Percentiles rank a stretch among this genome's conserved stretches.
Conservation (phyloP, 2,329 filamentous ascomycete species). For the Scytalidium lignicola region DNA sequence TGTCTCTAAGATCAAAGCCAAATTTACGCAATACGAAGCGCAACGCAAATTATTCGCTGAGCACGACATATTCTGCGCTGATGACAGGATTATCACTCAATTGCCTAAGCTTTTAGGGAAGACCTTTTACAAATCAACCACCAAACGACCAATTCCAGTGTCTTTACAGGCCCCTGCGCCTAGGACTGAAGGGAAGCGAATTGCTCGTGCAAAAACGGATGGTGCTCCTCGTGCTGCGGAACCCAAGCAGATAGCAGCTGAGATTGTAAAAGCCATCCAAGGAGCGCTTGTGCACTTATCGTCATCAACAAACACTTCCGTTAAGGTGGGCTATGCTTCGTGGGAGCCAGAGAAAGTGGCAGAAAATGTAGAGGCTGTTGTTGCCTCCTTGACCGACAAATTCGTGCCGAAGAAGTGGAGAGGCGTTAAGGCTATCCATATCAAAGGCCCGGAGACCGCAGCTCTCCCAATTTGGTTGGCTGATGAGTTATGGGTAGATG, state of each 20-base stretch:
- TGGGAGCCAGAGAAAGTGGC: slow-evolving; percentile 72
- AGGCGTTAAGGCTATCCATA: slow-evolving; percentile 76
- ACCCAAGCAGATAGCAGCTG: slow-evolving; percentile 60
- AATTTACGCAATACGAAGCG: slow-evolving; percentile 85
- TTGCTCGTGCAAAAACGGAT: slow-evolving; percentile 49
- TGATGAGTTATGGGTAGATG: slow-evolving; percentile 83
- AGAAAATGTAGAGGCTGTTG: slow-evolving; percentile 74
- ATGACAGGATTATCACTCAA: slow-evolving; percentile 73
- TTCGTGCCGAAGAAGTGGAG: slow-evolving; percentile 83
- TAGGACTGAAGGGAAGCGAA: slow-evolving; percentile 54
- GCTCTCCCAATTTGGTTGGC: slow-evolving; percentile 93
- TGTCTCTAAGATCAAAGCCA: slow-evolving; percentile 77
- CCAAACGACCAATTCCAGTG: slow-evolving; percentile 84
- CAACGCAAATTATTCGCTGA: slow-evolving; percentile 77
- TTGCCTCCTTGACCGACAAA: slow-evolving; percentile 65
- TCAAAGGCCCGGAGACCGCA: slow-evolving; percentile 86
- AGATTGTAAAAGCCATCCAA: slow-evolving; percentile 72
- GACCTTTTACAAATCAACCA: slow-evolving; percentile 79
- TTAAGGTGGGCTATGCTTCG: slow-evolving; percentile 71
- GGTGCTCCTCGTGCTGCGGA: slow-evolving; percentile 33
- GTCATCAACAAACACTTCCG: slow-evolving; percentile 71
- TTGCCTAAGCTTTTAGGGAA: slow-evolving; percentile 81
- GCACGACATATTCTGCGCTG: slow-evolving; percentile 90
- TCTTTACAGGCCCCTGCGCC: slow-evolving; percentile 58
- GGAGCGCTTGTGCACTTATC: slow-evolving; percentile 77